These are phyloP conservation scores for Abortiporus biennis DNA, from an alignment of 1,284 basidiomycete genomes.

Conservation along the genomic window DNA sequence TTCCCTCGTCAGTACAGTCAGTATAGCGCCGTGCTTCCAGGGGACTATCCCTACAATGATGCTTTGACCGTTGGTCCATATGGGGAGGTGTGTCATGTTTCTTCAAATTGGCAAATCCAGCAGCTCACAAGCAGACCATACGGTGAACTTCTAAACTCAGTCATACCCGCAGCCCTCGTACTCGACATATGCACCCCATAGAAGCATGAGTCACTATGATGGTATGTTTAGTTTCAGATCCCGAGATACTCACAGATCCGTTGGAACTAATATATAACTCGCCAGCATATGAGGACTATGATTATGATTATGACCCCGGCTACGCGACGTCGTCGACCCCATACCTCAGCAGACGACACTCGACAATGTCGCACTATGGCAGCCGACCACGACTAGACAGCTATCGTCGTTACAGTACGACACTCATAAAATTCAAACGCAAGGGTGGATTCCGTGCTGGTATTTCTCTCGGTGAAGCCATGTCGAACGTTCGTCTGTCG, in stretches of 20 bases:
- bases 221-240: conserved; percentile 16
- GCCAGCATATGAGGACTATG: conserved; percentile 33
- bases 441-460: conserved; percentile 63
- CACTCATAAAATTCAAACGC: conserved; percentile 65
- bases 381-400: conserved; percentile 34
- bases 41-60: conserved; percentile 18
- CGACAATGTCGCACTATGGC: conserved; percentile 50
- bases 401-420: conserved; percentile 36
- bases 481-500: conserved; percentile 54
- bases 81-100: conserved; percentile 18
- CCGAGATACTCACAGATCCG: conserved; percentile 1
- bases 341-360: conserved; percentile 36
- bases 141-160: conserved; percentile 4
- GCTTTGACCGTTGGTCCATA: conserved; percentile 20
- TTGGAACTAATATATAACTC: conserved; percentile 1
- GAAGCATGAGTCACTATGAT: conserved; percentile 20
- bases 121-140: not conserved
- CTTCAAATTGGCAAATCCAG: too few relatives aligned
- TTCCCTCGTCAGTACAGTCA: conserved; percentile 21
- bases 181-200: conserved; percentile 18
- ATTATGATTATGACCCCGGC: conserved; percentile 23
- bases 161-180: conserved; percentile 19
- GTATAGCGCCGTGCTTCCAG: too few relatives aligned
- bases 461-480: conserved; percentile 64
- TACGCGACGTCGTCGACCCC: conserved; percentile 26